Evolutionary conservation across 1,284 basidiomycete genomes (phyloP), one percentile per base, ranked within the genome.

Genomic region (Blastosporella zonata): DNA sequence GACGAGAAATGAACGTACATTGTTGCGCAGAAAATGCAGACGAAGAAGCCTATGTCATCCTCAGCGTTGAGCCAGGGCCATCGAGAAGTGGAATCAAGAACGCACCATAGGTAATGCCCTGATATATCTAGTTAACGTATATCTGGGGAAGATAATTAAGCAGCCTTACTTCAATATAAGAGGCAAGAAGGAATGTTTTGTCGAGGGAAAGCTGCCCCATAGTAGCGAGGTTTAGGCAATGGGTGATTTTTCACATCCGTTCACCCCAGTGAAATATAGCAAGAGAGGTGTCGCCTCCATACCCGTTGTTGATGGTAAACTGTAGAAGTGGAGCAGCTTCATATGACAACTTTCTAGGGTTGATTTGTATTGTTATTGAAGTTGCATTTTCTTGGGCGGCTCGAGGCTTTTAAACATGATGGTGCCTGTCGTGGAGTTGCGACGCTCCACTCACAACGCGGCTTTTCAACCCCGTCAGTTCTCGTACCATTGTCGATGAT

Each of bases 301-400:
- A 5, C 75, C 78, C 37, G 81, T 81, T 35, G 79, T 66, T 8
- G 72, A 3, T 66, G 39, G 83, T 69, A 27, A n/a, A n/a, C n/a
- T n/a, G 77, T 55, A 6, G 77, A 68, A 10, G 82, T 80, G 41
- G 31, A 33, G 34, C 6, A 6, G 17, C 18, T 20, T 2, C 17
- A 15, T 6, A 8, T 33, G 13, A 3, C 31, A 12, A 33, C 31
- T n/a, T 33, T 12, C 13, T 4, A 35, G 34, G 34, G 34, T 35
- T 18, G 18, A 35, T 35, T 35, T 35, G 4, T 35, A 12, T 31
- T 13, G 29, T 31, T 31, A 31, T 31, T 12, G 9, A n/a, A n/a
- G n/a, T n/a, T n/a, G n/a, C n/a, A n/a, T n/a, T n/a, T n/a, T n/a
- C n/a, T n/a, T n/a, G n/a, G n/a, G n/a, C n/a, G n/a, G n/a, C n/a